Evolutionary conservation across 768 basidiomycete genomes (phyloP).

Genomic region (Strobilomyces dryophilus): DNA sequence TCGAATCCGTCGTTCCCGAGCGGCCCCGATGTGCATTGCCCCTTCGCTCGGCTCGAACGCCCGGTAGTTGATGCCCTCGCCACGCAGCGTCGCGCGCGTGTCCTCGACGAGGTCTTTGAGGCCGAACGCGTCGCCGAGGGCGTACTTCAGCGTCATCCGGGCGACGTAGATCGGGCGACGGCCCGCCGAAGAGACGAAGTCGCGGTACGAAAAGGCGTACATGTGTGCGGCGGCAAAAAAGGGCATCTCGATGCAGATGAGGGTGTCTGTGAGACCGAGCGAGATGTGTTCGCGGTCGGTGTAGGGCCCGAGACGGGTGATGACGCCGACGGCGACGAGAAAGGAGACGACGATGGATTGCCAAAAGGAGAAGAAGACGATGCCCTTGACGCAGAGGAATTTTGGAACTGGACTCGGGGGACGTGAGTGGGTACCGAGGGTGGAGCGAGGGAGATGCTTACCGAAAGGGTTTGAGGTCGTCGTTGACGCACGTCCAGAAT

Average conservation of each 20-base stretch:
- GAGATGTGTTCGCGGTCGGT: conserved; percentile 87
- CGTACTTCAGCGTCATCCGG: conserved; percentile 85
- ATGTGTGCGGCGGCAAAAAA: conserved; percentile 93
- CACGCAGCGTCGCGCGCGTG: conserved; percentile 72
- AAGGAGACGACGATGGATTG: conserved; percentile 84
- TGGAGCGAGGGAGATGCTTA: conserved; percentile 27
- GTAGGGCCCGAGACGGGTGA: conserved; percentile 81
- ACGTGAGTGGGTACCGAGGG: background rate
- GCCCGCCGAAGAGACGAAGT: conserved; percentile 44
- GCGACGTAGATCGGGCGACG: conserved; percentile 58
- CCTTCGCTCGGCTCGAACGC: conserved; percentile 97
- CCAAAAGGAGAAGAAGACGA: conserved; percentile 99
- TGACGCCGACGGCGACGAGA: conserved; percentile 77
- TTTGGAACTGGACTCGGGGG: conserved; percentile 79
- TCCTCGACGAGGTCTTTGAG: conserved; percentile 85
- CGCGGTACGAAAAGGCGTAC: conserved; percentile 89
- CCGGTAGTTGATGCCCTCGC: conserved; percentile 92
- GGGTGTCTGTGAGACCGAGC: conserved; percentile 80
- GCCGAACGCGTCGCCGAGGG: conserved; percentile 86
- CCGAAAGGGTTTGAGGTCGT: conserved; percentile 89
- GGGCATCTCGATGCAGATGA: conserved; percentile 98
- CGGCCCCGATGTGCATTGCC: conserved; percentile 84
- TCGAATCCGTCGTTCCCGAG: conserved; percentile 79
- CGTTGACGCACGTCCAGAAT: conserved; percentile 92
- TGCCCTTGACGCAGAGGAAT: conserved; percentile 97